Base-by-base conservation (phyloP, 2,329 filamentous ascomycete genomes). In the Fusarium sp. region DNA sequence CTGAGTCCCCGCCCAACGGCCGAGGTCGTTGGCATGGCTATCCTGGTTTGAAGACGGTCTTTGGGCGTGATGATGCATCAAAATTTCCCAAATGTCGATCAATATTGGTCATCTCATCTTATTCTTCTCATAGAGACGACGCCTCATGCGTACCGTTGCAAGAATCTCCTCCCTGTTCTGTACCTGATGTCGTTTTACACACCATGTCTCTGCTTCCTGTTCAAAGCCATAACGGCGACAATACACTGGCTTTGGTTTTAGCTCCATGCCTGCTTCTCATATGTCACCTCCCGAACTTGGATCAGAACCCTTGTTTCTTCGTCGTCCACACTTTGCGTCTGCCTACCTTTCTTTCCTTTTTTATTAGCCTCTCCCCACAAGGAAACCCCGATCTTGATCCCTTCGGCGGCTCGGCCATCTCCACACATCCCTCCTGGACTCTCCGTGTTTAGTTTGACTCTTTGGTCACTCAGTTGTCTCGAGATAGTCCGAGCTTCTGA, bases 111-210 rank as follows among this genome's bases (percentile, higher is more conserved):
- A 26, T 26, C 26, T 26, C 26, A 41, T 51, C 26, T 32, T 45
- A 30, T 63, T 35, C n/a, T 28, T 42, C 54, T 45, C 20, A 39
- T 45, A 58, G 38, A 74, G 32, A 57, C 26, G 57, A 61, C 61
- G 54, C 50, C 61, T 63, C 61, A 64, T 69, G 44, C 66, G 63
- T 51, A 64, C 61, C 60, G 65, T 69, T 60, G 65, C 67, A 67
- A 62, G 58, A 72, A 45, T 69, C 50, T 56, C 38, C 54, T 59
- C 63, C 30, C 50, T 50, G 55, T 30, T 54, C 62, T 72, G 73
- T 72, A 53, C 69, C 66, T 70, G 64, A 67, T 76, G 69, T 72
- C 76, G 76, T 78, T 78, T 77, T 78, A 78, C 76, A 73, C 76
- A 78, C 76, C 76, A 71, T 78, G 76, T 78, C 76, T 78, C 73